phyloP scores from a whole-genome alignment of 2,329 filamentous ascomycete genomes.

The Trichoderma aggressivum region DNA sequence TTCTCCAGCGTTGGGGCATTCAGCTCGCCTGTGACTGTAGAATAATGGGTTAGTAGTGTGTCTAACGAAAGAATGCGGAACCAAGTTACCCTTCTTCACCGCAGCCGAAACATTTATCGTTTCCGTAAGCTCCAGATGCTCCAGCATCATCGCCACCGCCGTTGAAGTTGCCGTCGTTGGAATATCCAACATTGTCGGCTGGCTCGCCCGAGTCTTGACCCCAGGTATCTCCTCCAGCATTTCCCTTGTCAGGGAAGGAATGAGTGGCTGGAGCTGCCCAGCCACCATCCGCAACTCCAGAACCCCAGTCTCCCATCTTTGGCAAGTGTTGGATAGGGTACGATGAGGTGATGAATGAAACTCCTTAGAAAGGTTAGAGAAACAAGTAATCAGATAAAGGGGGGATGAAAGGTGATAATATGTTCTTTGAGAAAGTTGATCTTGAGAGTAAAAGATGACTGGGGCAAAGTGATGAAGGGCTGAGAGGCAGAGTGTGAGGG shows the following conservation, averaged over 20 bases:
- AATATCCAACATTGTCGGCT: neutral
- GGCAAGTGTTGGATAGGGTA: neutral
- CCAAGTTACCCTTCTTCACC: neutral
- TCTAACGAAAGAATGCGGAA: neutral
- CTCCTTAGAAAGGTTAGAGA: neutral
- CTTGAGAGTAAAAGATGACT: neutral
- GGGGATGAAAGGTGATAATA: neutral
- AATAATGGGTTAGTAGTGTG: neutral
- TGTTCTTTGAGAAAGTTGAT: neutral
- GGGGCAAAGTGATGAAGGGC: neutral
- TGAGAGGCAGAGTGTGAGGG: neutral
- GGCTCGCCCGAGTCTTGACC: neutral
- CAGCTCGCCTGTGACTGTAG: slow-evolving; percentile 32
- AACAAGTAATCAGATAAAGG: neutral
- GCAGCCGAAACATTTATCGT: slow-evolving; percentile 20
- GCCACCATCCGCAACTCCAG: neutral
- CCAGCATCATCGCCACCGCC: neutral
- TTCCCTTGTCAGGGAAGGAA: neutral
- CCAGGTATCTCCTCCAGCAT: slow-evolving; percentile 1
- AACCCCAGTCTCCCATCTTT: slow-evolving; percentile 8
- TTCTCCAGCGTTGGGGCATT: slow-evolving; percentile 35
- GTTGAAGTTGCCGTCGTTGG: neutral
- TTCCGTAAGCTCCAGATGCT: slow-evolving; percentile 14
- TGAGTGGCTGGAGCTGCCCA: neutral
- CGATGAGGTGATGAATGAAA: neutral